A percentile compares a stretch with the other conserved stretches of the same genome.
Conservation (phyloP, 306 rosid species). For the Delonix regia region DNA sequence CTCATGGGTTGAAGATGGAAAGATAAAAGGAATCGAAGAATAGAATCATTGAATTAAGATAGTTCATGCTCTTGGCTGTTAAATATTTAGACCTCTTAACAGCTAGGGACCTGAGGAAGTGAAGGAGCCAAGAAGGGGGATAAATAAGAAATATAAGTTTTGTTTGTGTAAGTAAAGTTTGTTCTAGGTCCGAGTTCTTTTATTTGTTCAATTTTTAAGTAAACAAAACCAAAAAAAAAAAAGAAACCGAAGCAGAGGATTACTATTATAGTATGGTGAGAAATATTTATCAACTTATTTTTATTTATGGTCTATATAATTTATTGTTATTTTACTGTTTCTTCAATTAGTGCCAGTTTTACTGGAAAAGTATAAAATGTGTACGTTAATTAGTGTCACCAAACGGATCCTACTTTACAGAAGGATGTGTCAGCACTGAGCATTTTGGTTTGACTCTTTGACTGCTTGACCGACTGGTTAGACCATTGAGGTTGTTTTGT, state of each 20-base stretch:
- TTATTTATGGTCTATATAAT: background rate
- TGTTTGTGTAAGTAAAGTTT: conserved; percentile 40
- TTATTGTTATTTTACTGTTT: conserved; percentile 18
- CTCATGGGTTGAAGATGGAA: conserved; percentile 51
- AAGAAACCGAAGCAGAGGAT: conserved; percentile 19
- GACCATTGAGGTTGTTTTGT: conserved; percentile 39
- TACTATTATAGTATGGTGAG: conserved; percentile 10
- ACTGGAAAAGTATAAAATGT: background rate
- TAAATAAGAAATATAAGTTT: conserved; percentile 23
- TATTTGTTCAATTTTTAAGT: conserved; percentile 10
- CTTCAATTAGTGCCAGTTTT: conserved; percentile 34
- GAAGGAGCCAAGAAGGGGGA: conserved; percentile 5
- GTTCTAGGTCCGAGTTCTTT: conserved; percentile 19
- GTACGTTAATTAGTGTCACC: background rate
- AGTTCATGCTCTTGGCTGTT: conserved; percentile 63
- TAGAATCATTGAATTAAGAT: conserved; percentile 29
- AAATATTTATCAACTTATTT: conserved; percentile 19
- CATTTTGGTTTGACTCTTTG: conserved; percentile 52
- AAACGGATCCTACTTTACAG: background rate
- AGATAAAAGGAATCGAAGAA: conserved; percentile 39
- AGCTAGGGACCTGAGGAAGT: conserved; percentile 37
- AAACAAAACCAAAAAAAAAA: background rate
- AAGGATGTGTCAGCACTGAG: conserved; percentile 25
- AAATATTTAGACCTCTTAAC: conserved; percentile 71
- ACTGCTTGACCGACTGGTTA: conserved; percentile 32